phyloP scores from a whole-genome alignment of 2,329 filamentous ascomycete genomes.

The Chrysoporthe deuterocubensis region DNA sequence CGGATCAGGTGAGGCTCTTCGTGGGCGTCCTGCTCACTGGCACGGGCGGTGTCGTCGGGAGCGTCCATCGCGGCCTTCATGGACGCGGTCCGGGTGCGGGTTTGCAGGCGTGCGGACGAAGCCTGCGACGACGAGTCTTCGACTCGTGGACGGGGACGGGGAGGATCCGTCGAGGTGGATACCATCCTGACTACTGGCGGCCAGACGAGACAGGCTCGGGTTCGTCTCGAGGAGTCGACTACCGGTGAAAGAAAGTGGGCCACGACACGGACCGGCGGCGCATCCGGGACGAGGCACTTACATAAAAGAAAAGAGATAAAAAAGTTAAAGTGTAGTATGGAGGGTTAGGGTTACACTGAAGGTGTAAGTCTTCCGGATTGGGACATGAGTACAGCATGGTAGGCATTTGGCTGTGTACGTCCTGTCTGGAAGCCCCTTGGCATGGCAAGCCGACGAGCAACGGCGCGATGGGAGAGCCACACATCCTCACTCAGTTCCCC shows the following conservation, averaged over 20 bases:
- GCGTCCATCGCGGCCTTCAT: slow-evolving; percentile 6
- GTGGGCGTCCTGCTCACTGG: slow-evolving; percentile 14
- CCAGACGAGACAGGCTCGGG: too few relatives aligned
- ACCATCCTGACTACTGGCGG: not conserved
- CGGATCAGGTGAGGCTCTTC: slow-evolving; percentile 32
- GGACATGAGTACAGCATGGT: too few relatives aligned
- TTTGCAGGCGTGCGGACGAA: not conserved
- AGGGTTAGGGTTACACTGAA: too few relatives aligned
- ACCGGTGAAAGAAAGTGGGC: too few relatives aligned
- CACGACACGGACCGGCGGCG: too few relatives aligned
- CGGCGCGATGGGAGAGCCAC: not conserved
- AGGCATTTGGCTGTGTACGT: too few relatives aligned
- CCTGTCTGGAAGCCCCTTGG: too few relatives aligned
- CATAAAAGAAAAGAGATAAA: too few relatives aligned
- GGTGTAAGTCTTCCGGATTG: too few relatives aligned
- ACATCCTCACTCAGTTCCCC: not conserved
- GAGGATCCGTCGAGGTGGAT: not conserved
- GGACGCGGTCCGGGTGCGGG: not conserved
- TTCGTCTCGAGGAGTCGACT: not conserved
- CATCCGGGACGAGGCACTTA: too few relatives aligned
- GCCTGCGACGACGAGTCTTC: not conserved
- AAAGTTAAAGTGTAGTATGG: too few relatives aligned
- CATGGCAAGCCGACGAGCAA: too few relatives aligned
- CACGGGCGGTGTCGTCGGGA: not conserved
- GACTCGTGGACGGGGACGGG: not conserved